Evolutionary conservation across 768 basidiomycete genomes (phyloP), one percentile per base, ranked within the genome.

Genomic region (Macrolepiota albuminosa): DNA sequence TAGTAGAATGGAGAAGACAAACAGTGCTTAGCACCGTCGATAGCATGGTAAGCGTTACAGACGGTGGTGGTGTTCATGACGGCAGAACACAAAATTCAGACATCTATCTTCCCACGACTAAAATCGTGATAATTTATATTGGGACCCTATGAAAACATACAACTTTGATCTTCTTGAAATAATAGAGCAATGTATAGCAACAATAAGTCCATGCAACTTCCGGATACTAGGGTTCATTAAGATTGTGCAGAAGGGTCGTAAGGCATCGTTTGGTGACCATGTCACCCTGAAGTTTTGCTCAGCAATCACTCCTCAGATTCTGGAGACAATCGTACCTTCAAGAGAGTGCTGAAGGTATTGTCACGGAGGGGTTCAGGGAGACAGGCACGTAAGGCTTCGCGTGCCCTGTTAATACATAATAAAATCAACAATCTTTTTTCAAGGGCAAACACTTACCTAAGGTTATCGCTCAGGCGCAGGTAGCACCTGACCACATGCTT

Each of bases 401-500:
- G 84, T 21, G 97, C 97, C 70, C 96, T 96, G 57, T 43, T 52
- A 56, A 61, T 65, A 58, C 59, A 3, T 31, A 6, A 7, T 33
- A 2, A 33, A 43, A 61, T 40, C 48, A 34, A 34, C 29, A 46
- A 53, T 63, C 54, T 56, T 21, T 40, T 31, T 31, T 21, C 13
- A 47, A 14, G 54, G 54, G 24, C 21, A 43, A 66, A 42, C 56
- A 76, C 86, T 49, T 66, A 93, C 95, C 95, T 85, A 59, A 95
- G 77, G 68, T 99, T 99, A 75, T 99, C 97, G 69, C 93, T 96
- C 66, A 99, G 78, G 46, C 97, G 84, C 62, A 99, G 75, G 72
- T 99, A 99, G 74, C 97, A 99, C 58, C 97, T 83, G 34, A 99
- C 97, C 54, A 99, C 97, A 70, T 99, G 97, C 73, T 99, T 99